Evolutionary conservation across 345 rosid species (phyloP), one percentile per base, ranked within the genome.

Genomic region (Mercurialis annua): DNA sequence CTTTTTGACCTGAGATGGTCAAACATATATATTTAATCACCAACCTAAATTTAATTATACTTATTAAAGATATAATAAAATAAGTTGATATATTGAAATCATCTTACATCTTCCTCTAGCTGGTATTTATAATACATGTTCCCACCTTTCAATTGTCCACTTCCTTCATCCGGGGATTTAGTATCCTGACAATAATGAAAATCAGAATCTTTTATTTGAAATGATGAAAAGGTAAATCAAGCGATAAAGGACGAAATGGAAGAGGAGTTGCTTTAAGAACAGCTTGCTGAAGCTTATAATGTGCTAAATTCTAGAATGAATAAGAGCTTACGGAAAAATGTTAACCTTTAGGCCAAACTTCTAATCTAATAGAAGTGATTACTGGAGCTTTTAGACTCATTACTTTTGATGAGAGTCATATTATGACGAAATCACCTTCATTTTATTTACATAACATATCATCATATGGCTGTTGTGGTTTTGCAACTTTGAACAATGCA

Each of bases 91-190:
- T 16, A 38, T 26, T 21, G 34, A 73, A 40, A 62, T 15, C 59
- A 42, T 77, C 96, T 83, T 78, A 90, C 98, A 67, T 90, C 98
- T 86, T 92, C 81, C 80, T 90, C 92, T 46, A 92, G 98, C 82
- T 85, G 85, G 81, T 70, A 47, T 61, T 77, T 88, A 73, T 92
- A 83, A 75, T 81, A 61, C 51, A 65, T 75, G 65, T 78, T 75
- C 56, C 60, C 78, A 46, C 73, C 84, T 75, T 81, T 84, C 83
- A 78, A 71, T 57, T 65, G 75, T 68, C 73, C 80, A 61, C 69
- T 80, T 46, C 44, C 78, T 73, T 75, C 77, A 26, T 73, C 76
- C 65, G 31, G 69, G 55, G 65, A 59, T 67, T 74, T 75, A 70
- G 73, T 62, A 56, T 78, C 84, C 85, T 82, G 76, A 61, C 67